Percentiles rank a stretch among this genome's conserved stretches.
Conservation (phyloP, 176 grass and related monocot species). For the Stipa capillata region DNA sequence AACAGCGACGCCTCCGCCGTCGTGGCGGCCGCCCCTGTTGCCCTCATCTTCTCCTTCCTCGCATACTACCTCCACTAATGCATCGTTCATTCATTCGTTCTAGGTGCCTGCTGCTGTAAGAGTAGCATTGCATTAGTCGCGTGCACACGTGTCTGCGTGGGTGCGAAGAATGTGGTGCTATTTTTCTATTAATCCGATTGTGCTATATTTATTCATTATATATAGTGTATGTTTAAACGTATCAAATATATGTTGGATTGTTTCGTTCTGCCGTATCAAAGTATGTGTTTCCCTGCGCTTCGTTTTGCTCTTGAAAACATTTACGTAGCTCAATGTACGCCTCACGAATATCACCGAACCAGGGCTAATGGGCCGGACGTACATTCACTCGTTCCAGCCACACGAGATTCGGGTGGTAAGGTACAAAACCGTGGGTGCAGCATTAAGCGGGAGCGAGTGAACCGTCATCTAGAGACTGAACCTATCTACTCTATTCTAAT, state of each 20-base stretch:
- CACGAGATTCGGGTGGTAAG: too few species aligned
- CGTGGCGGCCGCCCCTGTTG: neutral
- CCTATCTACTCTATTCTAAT: too few species aligned
- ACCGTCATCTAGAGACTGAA: too few species aligned
- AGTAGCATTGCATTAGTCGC: neutral
- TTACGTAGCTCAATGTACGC: too few species aligned
- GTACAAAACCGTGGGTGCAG: too few species aligned
- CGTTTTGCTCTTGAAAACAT: too few species aligned
- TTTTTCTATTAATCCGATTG: neutral
- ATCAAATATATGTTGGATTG: neutral
- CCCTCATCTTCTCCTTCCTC: constrained; percentile 33
- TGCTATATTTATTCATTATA: neutral
- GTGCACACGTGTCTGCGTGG: neutral
- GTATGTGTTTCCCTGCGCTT: too few species aligned
- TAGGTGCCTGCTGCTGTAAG: neutral
- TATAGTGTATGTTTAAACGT: neutral
- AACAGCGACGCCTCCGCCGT: neutral
- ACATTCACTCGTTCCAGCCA: too few species aligned
- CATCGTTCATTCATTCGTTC: neutral
- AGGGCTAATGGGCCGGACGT: too few species aligned
- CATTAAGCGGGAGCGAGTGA: too few species aligned
- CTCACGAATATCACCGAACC: too few species aligned
- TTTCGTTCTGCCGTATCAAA: neutral
- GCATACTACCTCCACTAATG: constrained; percentile 38
- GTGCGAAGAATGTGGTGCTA: neutral